Percentiles rank a stretch among this genome's conserved stretches.
Conservation (phyloP, 2,329 filamentous ascomycete species). For the Neonectria sp. region DNA sequence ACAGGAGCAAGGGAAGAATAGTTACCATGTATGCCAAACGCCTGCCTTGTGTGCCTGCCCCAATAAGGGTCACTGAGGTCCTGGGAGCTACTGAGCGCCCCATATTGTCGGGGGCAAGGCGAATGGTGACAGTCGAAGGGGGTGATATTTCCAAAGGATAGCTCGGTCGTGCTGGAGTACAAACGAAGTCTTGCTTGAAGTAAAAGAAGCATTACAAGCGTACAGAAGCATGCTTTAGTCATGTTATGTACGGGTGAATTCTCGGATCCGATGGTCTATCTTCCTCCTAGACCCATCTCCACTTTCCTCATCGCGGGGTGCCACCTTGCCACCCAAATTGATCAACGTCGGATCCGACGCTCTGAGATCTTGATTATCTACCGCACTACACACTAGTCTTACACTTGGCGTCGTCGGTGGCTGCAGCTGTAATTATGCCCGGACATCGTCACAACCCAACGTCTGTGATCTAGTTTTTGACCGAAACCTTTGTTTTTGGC, state of each 20-base stretch:
- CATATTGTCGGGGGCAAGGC: constrained; percentile 22
- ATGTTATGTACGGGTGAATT: background rate
- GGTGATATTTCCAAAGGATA: background rate
- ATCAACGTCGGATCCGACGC: background rate
- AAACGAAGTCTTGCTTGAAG: background rate
- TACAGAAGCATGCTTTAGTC: background rate
- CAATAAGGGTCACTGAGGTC: constrained; percentile 45
- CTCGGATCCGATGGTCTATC: background rate
- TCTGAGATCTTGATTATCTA: background rate
- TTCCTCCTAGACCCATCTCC: background rate
- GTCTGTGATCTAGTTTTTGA: background rate
- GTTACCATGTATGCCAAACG: constrained; percentile 51
- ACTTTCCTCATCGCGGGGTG: background rate
- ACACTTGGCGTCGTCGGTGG: background rate
- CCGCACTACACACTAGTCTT: background rate
- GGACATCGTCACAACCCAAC: background rate
- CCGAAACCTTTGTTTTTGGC: background rate
- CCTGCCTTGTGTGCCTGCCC: constrained; percentile 51
- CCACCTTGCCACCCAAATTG: background rate
- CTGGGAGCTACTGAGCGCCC: constrained; percentile 29
- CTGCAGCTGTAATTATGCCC: background rate
- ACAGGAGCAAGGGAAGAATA: background rate
- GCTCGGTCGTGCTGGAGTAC: background rate
- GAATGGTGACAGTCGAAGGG: background rate
- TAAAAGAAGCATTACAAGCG: background rate